Conservation (phyloP, 225 moss, liverwort and hornwort species). For the Pseudoscleropodium purum region DNA sequence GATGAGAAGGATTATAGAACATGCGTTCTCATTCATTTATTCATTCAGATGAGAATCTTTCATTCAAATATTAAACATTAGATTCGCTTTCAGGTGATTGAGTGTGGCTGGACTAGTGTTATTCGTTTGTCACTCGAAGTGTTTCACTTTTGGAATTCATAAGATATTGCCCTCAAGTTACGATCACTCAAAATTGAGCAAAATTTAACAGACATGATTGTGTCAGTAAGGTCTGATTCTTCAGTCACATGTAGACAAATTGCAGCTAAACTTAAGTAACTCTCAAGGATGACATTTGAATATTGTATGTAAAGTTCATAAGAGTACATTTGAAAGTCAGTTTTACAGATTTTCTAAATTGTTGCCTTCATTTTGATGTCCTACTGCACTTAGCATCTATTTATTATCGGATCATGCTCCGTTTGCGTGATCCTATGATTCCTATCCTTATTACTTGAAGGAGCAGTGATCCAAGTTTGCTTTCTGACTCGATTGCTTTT, state of each 20-base stretch:
- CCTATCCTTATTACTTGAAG: not conserved
- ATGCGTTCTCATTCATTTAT: not conserved
- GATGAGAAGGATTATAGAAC: not conserved
- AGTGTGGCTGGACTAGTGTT: not conserved
- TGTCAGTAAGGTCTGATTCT: not conserved
- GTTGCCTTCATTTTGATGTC: not conserved
- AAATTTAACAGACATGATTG: not conserved
- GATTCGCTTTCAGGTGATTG: not conserved
- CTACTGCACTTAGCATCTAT: not conserved
- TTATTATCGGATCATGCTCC: not conserved
- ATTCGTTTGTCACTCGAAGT: not conserved
- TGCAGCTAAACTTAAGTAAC: not conserved
- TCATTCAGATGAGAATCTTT: not conserved
- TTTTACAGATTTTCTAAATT: not conserved
- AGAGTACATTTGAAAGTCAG: not conserved
- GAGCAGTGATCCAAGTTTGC: not conserved
- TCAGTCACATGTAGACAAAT: not conserved
- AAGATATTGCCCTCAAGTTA: not conserved
- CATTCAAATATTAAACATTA: not conserved
- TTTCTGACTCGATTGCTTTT: not conserved
- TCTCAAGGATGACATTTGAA: too few species aligned
- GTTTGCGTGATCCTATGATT: not conserved
- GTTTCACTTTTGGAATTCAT: not conserved
- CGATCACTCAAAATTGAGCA: not conserved
- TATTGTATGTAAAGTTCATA: not conserved